These are phyloP conservation scores for Cryphonectria nitschkei DNA, from an alignment of 2,329 filamentous ascomycete genomes.

Conservation along the genomic window DNA sequence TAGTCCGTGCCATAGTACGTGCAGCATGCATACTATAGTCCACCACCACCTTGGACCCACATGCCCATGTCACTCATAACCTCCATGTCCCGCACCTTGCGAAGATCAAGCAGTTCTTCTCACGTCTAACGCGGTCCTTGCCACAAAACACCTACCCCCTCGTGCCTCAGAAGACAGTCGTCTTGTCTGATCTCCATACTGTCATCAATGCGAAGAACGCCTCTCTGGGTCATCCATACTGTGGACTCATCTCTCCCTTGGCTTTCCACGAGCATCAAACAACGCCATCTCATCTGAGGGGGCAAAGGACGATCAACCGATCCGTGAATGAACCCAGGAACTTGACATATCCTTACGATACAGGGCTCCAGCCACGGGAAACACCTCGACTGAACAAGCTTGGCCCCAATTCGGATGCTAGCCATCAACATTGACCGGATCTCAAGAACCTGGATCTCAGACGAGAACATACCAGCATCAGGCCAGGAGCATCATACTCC, in stretches of 20 bases:
- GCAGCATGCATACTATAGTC: slow-evolving; percentile 20
- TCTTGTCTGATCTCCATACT: slow-evolving; percentile 44
- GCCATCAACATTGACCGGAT: slow-evolving; percentile 57
- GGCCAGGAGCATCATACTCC: slow-evolving; percentile 41
- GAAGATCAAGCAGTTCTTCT: slow-evolving; percentile 41
- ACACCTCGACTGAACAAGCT: slow-evolving; percentile 36
- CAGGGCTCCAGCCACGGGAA: slow-evolving; percentile 20
- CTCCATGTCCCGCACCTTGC: slow-evolving; percentile 43
- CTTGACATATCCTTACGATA: slow-evolving; percentile 20
- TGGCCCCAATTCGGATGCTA: slow-evolving; percentile 59
- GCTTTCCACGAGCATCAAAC: slow-evolving; percentile 27
- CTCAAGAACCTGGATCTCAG: slow-evolving; percentile 53
- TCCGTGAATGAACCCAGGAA: slow-evolving; percentile 15
- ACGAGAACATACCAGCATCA: slow-evolving; percentile 45
- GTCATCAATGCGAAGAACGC: slow-evolving; percentile 38
- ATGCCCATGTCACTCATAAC: slow-evolving; percentile 47
- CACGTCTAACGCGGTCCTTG: slow-evolving; percentile 42
- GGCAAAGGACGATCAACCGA: slow-evolving; percentile 14
- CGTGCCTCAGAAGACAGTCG: slow-evolving; percentile 31
- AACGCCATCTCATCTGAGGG: slow-evolving; percentile 27
- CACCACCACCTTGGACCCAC: slow-evolving; percentile 28
- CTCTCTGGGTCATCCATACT: slow-evolving; percentile 28
- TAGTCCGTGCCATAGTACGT: slow-evolving; percentile 12
- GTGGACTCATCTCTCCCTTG: slow-evolving; percentile 23
- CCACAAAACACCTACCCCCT: slow-evolving; percentile 38